phyloP scores from a whole-genome alignment of 2,329 filamentous ascomycete genomes.

The Trichoderma polysporum region DNA sequence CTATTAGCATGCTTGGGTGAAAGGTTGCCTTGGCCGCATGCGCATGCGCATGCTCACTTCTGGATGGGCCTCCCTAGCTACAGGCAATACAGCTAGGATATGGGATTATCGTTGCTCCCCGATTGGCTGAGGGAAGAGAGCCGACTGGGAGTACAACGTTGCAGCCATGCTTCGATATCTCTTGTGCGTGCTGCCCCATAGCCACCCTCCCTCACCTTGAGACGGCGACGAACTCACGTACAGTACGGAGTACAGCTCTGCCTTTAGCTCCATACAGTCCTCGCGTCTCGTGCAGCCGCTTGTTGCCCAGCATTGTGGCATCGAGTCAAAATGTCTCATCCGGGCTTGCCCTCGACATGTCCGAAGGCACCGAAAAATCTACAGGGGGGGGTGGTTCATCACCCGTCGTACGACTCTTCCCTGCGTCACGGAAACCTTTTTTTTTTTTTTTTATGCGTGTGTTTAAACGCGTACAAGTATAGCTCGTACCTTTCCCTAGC shows the following conservation, averaged over 20 bases:
- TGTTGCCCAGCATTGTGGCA: not conserved
- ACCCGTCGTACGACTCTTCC: not conserved
- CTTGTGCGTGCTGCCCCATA: not conserved
- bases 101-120: conserved; percentile 10
- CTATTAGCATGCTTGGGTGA: not conserved
- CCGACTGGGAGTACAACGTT: conserved; percentile 16
- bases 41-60: not conserved
- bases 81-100: not conserved
- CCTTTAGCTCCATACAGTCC: not conserved
- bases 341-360: not conserved
- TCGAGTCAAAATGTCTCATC: not conserved
- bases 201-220: conserved; percentile 12
- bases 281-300: not conserved
- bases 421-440: not conserved
- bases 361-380: not conserved
- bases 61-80: not conserved
- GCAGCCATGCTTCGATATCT: conserved; percentile 12
- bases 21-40: not conserved
- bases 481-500: conserved; percentile 4
- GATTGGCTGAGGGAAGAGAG: conserved; percentile 1
- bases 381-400: not conserved
- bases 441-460: not conserved
- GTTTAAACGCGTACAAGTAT: not conserved
- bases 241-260: not conserved
- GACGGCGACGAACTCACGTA: not conserved